phyloP scores from a whole-genome alignment of 129 eudicot genomes.

The Escallonia herrerae region DNA sequence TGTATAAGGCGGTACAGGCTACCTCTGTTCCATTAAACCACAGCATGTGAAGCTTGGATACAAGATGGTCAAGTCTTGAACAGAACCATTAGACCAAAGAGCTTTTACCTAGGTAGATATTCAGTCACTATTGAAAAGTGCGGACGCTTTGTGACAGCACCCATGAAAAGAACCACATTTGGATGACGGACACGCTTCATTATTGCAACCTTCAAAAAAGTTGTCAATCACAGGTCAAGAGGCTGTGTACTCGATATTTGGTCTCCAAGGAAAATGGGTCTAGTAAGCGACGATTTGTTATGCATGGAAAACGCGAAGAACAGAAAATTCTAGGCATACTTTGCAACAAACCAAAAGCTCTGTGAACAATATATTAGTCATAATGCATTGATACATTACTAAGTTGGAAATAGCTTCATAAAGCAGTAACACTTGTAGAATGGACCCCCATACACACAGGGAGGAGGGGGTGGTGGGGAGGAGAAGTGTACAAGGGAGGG shows the following conservation, averaged over 20 bases:
- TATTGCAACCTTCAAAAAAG: slow-evolving; percentile 62
- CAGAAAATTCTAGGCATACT: no score
- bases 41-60: neutral
- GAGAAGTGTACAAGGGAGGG: no score
- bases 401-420: no score
- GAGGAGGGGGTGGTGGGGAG: no score
- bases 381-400: no score
- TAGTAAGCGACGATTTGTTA: neutral
- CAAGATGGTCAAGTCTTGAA: neutral
- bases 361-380: no score
- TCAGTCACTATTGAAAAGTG: slow-evolving; percentile 90
- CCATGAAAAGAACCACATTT: slow-evolving; percentile 97
- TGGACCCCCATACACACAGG: no score
- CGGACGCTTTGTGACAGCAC: slow-evolving; percentile 96
- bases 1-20: slow-evolving; percentile 87
- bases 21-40: slow-evolving; percentile 41
- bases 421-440: no score
- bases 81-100: neutral
- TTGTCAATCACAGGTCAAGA: slow-evolving; percentile 4
- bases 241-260: neutral
- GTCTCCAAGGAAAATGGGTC: neutral
- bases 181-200: slow-evolving; percentile 99
- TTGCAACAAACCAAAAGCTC: no score
- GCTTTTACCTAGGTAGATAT: slow-evolving; percentile 69
- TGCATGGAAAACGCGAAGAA: no score